Evolutionary conservation across 2,329 filamentous ascomycete genomes (phyloP).

Genomic region (Ascochyta lentis): DNA sequence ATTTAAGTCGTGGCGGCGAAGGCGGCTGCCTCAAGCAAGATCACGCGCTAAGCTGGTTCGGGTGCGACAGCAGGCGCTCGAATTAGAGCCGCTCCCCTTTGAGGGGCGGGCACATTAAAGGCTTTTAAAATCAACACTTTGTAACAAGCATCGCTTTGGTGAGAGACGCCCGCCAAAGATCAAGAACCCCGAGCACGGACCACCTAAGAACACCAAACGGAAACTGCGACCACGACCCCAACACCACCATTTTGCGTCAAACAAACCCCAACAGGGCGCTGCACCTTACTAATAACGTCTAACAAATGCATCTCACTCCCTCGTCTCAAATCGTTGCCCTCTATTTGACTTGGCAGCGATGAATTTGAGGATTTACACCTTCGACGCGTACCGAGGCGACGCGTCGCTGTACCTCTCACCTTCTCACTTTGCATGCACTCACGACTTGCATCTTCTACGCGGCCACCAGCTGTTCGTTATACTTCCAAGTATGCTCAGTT

Average conservation of each 20-base stretch:
- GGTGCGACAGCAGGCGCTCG: constrained; percentile 24
- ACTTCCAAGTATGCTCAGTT: too few species aligned
- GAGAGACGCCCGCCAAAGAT: neutral
- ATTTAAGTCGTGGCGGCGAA: constrained; percentile 30
- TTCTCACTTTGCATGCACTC: too few species aligned
- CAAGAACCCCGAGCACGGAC: constrained; percentile 5
- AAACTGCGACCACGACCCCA: constrained; percentile 1
- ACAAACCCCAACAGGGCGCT: neutral
- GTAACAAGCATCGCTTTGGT: constrained; percentile 13
- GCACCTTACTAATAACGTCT: neutral
- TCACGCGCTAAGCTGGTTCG: constrained; percentile 34
- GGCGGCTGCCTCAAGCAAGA: constrained; percentile 34
- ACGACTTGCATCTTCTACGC: too few species aligned
- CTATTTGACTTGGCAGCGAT: too few species aligned
- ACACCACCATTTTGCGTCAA: neutral
- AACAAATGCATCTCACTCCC: too few species aligned
- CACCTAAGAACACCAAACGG: constrained; percentile 8
- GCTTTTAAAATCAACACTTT: constrained; percentile 30
- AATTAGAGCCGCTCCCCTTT: constrained; percentile 14
- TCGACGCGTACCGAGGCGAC: too few species aligned
- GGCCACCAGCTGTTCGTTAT: too few species aligned
- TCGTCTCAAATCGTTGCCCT: too few species aligned
- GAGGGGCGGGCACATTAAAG: constrained; percentile 22
- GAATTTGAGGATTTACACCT: too few species aligned
- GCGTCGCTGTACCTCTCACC: too few species aligned